These are phyloP conservation scores for Aspergillus vadensis DNA, from an alignment of 2,329 filamentous ascomycete genomes.

Conservation along the genomic window DNA sequence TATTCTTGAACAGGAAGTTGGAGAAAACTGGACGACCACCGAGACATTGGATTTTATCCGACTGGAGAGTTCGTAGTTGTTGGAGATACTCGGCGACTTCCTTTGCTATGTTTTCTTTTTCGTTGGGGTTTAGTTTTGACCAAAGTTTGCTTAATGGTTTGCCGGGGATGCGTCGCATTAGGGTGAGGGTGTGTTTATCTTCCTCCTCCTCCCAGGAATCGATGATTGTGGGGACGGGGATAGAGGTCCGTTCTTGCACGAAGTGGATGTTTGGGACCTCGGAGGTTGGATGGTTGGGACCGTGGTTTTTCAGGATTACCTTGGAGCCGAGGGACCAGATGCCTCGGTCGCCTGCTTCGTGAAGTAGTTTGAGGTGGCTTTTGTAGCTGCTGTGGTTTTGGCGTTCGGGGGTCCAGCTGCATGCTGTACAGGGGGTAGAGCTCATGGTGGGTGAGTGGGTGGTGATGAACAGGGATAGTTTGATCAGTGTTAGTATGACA, in stretches of 20 bases:
- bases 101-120: constrained; percentile 27
- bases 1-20: constrained; percentile 14
- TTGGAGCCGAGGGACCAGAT: constrained; percentile 36
- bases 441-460: not conserved
- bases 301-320: constrained; percentile 32
- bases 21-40: constrained; percentile 16
- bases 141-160: constrained; percentile 20
- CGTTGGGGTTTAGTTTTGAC: constrained; percentile 16
- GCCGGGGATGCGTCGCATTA: constrained; percentile 21
- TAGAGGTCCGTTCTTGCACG: constrained; percentile 23
- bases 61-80: constrained; percentile 24
- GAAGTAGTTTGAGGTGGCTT: constrained; percentile 18
- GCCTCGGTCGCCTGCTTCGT: constrained; percentile 27
- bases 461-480: too few relatives aligned
- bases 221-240: constrained; percentile 23
- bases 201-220: constrained; percentile 21
- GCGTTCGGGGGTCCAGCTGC: constrained; percentile 12
- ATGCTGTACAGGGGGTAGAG: constrained; percentile 6
- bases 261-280: constrained; percentile 24
- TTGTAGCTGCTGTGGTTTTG: constrained; percentile 10
- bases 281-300: constrained; percentile 13
- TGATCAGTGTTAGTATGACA: too few relatives aligned
- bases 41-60: constrained; percentile 17
- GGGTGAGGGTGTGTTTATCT: constrained; percentile 12
- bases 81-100: constrained; percentile 24